These are phyloP conservation scores for Nakazawaea anatomiae DNA, from an alignment of 805 yeast genomes.

Conservation along the genomic window DNA sequence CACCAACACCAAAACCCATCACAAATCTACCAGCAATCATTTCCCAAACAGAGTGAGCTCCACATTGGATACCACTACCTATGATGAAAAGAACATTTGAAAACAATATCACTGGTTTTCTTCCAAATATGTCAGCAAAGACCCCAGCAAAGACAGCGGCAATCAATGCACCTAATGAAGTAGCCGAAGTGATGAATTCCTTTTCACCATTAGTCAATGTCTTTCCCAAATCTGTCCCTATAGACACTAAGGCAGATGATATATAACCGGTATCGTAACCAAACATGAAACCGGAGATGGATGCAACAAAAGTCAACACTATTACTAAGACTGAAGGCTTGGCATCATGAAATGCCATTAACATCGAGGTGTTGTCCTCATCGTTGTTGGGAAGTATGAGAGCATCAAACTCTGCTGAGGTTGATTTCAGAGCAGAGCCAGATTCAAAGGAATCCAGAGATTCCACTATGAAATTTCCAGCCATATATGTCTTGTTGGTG, in stretches of 20 bases:
- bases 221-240: conserved; percentile 69
- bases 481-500: conserved; percentile 3
- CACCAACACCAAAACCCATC: conserved; percentile 96
- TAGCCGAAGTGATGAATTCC: conserved; percentile 89
- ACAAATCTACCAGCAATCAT: conserved; percentile 90
- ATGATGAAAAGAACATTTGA: conserved; percentile 77
- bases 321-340: conserved; percentile 61
- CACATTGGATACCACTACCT: conserved; percentile 83
- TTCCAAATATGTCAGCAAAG: conserved; percentile 76
- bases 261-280: conserved; percentile 98
- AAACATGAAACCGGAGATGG: conserved; percentile 93
- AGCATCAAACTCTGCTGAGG: conserved; percentile 6
- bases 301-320: conserved; percentile 65
- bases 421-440: not conserved
- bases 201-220: conserved; percentile 69
- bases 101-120: conserved; percentile 77
- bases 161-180: conserved; percentile 87
- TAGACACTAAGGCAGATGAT: conserved; percentile 84
- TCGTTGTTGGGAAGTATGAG: conserved; percentile 32
- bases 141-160: conserved; percentile 78
- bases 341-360: conserved; percentile 41
- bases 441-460: conserved; percentile 1
- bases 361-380: conserved; percentile 42
- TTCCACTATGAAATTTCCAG: conserved; percentile 2
- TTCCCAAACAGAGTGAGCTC: conserved; percentile 76